Conservation (phyloP, 305 asterid genomes). For the Fraxinus floribunda region DNA sequence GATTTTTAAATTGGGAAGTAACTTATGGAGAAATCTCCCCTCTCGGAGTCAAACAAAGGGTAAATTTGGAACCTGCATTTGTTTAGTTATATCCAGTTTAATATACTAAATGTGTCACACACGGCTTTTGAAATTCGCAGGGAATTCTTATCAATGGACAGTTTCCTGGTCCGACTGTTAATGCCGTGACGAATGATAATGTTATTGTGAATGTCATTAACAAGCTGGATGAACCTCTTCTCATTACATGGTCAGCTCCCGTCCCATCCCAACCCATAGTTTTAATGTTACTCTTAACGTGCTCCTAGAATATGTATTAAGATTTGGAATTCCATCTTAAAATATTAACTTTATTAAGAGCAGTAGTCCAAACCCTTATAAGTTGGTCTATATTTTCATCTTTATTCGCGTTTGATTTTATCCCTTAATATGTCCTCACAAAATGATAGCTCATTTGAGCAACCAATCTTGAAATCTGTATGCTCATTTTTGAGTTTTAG, state of each 20-base stretch:
- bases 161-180: slow-evolving; percentile 78
- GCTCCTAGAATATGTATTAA: neutral
- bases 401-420: too few species aligned
- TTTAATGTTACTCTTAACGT: neutral
- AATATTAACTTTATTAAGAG: too few species aligned
- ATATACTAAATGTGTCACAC: neutral
- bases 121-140: slow-evolving; percentile 33
- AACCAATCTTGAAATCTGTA: too few species aligned
- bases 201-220: slow-evolving; percentile 52
- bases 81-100: neutral
- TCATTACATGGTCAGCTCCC: slow-evolving; percentile 62
- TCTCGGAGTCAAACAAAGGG: slow-evolving; percentile 65
- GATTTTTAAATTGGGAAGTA: slow-evolving; percentile 49
- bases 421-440: too few species aligned
- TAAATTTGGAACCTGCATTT: slow-evolving; percentile 15
- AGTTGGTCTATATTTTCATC: too few species aligned
- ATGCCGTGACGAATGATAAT: slow-evolving; percentile 64
- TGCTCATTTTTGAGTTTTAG: too few species aligned
- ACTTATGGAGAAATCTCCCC: slow-evolving; percentile 65
- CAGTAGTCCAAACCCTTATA: too few species aligned
- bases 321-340: too few species aligned
- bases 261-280: neutral
- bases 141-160: slow-evolving; percentile 74
- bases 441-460: too few species aligned
- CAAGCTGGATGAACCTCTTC: slow-evolving; percentile 66